phyloP scores from a whole-genome alignment of 2,329 filamentous ascomycete genomes.

The Cadophora malorum region DNA sequence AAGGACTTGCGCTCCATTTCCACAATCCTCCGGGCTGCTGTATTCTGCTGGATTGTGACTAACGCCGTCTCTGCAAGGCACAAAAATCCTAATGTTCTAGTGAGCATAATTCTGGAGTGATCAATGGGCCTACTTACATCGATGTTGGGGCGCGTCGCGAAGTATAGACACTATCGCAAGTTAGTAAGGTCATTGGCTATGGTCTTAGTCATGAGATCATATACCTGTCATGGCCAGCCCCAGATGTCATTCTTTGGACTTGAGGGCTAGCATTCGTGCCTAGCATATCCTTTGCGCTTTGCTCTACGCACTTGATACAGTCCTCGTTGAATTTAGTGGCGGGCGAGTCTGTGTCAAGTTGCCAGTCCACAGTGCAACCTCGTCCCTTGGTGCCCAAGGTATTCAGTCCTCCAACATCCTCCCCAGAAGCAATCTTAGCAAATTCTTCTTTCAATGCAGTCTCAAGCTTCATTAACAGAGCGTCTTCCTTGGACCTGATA shows the following conservation, averaged over 20 bases:
- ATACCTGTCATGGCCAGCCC: constrained; percentile 66
- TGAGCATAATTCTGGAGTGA: background rate
- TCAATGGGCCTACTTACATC: constrained; percentile 51
- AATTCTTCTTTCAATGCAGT: constrained; percentile 63
- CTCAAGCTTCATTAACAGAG: constrained; percentile 63
- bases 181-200: constrained; percentile 38
- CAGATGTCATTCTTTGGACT: constrained; percentile 61
- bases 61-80: constrained; percentile 66
- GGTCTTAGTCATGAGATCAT: constrained; percentile 38
- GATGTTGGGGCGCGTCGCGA: constrained; percentile 64
- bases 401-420: constrained; percentile 57
- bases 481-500: constrained; percentile 65
- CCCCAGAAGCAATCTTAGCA: constrained; percentile 61
- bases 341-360: constrained; percentile 65
- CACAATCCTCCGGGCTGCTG: constrained; percentile 64
- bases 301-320: constrained; percentile 69
- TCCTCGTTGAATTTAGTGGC: constrained; percentile 70
- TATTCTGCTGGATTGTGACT: constrained; percentile 70
- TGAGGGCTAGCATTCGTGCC: constrained; percentile 55
- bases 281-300: constrained; percentile 63
- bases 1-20: constrained; percentile 58
- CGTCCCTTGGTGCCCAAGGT: constrained; percentile 53
- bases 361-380: constrained; percentile 62
- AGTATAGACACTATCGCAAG: constrained; percentile 60
- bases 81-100: constrained; percentile 56